Evolutionary conservation across 1,139 yeast genomes (phyloP).

Genomic region (Hanseniaspora gamundiae): DNA sequence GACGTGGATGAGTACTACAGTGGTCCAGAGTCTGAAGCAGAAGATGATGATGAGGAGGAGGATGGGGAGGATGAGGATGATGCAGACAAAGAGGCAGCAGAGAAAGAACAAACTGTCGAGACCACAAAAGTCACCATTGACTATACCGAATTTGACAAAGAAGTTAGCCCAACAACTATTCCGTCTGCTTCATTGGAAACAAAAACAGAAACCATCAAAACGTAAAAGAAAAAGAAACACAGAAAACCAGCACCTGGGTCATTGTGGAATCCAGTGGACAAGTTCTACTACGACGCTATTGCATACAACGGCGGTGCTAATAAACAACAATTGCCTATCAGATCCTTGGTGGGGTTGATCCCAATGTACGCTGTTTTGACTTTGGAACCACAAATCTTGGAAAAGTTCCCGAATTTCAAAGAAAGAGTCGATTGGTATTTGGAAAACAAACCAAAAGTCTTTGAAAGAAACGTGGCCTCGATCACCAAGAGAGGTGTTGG

Average conservation of each 20-base stretch:
- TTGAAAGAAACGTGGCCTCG: constrained; percentile 83
- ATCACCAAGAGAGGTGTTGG: constrained; percentile 81
- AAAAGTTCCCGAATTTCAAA: constrained; percentile 73
- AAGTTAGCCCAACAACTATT: no score
- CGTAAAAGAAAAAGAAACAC: constrained; percentile 21
- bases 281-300: constrained; percentile 87
- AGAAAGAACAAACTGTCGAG: constrained; percentile 16
- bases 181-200: no score
- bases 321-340: constrained; percentile 67
- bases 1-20: background rate
- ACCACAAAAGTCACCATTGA: no score
- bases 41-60: background rate
- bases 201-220: background rate
- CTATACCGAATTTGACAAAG: no score
- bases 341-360: constrained; percentile 86
- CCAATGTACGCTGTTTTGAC: constrained; percentile 89
- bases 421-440: constrained; percentile 82
- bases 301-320: constrained; percentile 60
- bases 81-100: constrained; percentile 9
- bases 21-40: background rate
- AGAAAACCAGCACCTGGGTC: constrained; percentile 44
- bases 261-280: constrained; percentile 83
- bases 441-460: constrained; percentile 56
- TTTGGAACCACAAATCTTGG: constrained; percentile 73
- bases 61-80: background rate